Conservation (phyloP, 352 stramenopile species). For the Pythium oligandrum region DNA sequence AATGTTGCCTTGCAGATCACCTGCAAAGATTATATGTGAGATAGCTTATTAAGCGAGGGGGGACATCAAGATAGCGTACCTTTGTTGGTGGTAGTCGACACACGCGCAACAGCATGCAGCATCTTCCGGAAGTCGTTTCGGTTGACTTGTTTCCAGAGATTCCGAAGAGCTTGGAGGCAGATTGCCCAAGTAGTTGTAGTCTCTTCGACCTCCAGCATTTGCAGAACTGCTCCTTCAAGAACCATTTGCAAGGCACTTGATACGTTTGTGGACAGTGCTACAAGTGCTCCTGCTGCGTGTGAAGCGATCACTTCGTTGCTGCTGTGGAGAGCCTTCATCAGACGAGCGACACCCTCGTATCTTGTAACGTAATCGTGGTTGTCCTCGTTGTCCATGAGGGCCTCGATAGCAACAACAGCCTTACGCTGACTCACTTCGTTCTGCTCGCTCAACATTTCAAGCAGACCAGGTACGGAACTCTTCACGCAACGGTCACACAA, state of each 20-base stretch:
- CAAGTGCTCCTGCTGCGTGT: constrained; percentile 71
- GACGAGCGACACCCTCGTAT: constrained; percentile 57
- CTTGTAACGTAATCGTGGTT: constrained; percentile 86
- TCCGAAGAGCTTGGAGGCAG: constrained; percentile 74
- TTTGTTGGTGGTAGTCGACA: constrained; percentile 73
- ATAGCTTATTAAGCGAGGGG: too few species aligned
- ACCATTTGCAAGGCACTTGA: constrained; percentile 84
- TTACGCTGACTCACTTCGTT: constrained; percentile 59
- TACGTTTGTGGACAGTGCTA: constrained; percentile 71
- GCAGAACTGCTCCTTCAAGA: constrained; percentile 80
- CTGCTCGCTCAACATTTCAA: constrained; percentile 46
- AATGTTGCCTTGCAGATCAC: constrained; percentile 79
- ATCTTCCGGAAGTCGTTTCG: constrained; percentile 80
- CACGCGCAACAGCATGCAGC: constrained; percentile 75
- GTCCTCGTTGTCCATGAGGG: constrained; percentile 75
- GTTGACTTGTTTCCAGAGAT: constrained; percentile 89
- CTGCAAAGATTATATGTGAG: constrained; percentile 23
- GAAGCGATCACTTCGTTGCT: constrained; percentile 59
- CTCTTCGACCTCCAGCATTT: constrained; percentile 87
- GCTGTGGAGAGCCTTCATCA: constrained; percentile 70
- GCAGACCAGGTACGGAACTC: constrained; percentile 65
- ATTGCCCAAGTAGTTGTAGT: constrained; percentile 68
- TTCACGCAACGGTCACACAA: constrained; percentile 84
- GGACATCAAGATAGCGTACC: constrained; percentile 22
- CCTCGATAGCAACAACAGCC: constrained; percentile 72